Conservation (phyloP, 2,329 filamentous ascomycete genomes). For the Venturia nashicola region DNA sequence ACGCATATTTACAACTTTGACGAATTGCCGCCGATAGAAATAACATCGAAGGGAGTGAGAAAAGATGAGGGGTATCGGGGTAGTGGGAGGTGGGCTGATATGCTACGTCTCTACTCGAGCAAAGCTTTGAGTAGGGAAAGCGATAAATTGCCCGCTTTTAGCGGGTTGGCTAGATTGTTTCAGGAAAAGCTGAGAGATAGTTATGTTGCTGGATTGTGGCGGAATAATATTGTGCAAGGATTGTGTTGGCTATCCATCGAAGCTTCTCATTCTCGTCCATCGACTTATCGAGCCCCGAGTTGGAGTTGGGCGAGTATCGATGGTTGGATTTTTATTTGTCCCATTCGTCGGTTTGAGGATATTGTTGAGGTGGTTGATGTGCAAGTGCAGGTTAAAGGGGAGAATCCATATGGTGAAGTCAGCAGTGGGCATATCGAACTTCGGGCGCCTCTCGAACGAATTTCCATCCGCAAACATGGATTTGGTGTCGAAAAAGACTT, state of each 20-base stretch:
- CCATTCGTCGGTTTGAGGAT: background rate
- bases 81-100: background rate
- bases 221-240: background rate
- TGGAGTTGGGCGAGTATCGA: slow-evolving; percentile 11
- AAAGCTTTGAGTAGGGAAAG: background rate
- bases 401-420: slow-evolving; percentile 6
- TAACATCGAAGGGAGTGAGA: background rate
- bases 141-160: slow-evolving; percentile 6
- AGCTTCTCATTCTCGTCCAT: background rate
- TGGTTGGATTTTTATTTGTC: background rate
- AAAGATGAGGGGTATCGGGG: background rate
- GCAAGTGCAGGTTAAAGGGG: background rate
- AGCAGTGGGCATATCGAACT: background rate
- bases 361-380: background rate
- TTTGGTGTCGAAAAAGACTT: background rate
- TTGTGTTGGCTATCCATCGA: background rate
- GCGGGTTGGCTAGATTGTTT: slow-evolving; percentile 2
- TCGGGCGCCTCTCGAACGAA: background rate
- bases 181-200: background rate
- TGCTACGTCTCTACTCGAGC: background rate
- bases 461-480: background rate
- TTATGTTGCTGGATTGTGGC: slow-evolving; percentile 1
- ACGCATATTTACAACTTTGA: background rate
- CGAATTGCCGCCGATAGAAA: background rate
- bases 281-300: slow-evolving; percentile 6